phyloP scores from a whole-genome alignment of 495 filamentous ascomycete species.

The Penicillium crystallinum region DNA sequence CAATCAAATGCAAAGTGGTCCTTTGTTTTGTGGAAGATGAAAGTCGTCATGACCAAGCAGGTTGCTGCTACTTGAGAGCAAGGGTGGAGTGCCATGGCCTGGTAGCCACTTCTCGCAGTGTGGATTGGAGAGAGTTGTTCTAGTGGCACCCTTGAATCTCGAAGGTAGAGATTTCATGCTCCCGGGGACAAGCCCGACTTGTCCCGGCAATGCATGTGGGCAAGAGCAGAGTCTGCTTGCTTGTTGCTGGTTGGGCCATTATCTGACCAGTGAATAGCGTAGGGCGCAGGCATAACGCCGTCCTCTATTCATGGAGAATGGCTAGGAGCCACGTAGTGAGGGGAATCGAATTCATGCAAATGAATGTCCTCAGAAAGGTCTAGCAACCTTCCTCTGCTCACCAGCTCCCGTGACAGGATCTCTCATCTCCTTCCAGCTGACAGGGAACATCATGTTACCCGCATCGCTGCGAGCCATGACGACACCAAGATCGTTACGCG shows the following conservation, averaged over 20 bases:
- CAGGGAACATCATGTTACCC: slow-evolving; percentile 83
- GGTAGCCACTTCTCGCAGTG: slow-evolving; percentile 1
- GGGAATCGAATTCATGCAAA: background rate
- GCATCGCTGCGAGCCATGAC: slow-evolving; percentile 88
- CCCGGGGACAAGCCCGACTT: background rate
- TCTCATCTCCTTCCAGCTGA: slow-evolving; percentile 91
- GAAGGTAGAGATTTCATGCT: background rate
- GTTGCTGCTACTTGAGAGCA: background rate
- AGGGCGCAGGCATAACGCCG: background rate
- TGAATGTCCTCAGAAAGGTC: slow-evolving; percentile 66
- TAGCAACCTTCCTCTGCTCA: slow-evolving; percentile 88
- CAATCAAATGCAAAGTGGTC: background rate
- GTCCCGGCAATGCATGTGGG: background rate
- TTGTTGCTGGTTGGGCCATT: background rate
- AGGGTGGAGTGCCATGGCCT: background rate
- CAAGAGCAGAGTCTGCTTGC: background rate
- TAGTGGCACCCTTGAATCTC: background rate
- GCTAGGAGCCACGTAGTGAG: background rate
- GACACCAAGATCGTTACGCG: slow-evolving; percentile 85
- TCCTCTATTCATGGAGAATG: background rate
- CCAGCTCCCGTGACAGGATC: slow-evolving; percentile 72
- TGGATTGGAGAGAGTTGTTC: background rate
- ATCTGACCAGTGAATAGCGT: background rate
- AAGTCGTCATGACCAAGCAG: background rate
- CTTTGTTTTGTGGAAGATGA: background rate